phyloP scores from a whole-genome alignment of 2,329 filamentous ascomycete genomes.

The Hypomyces perniciosus region DNA sequence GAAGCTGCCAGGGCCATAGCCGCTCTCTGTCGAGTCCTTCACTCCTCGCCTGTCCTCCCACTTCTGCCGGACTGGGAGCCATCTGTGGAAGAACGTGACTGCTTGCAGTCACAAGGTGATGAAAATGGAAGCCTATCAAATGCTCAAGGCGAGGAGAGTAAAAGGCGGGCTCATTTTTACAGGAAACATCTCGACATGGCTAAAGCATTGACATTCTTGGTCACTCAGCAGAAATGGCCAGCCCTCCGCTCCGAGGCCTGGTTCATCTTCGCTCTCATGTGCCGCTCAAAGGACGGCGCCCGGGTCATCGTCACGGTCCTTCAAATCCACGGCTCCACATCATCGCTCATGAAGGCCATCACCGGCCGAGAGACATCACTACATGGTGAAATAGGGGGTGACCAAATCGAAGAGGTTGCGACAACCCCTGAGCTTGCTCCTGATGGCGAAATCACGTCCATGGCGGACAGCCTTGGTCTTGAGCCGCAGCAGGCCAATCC shows the following conservation, averaged over 20 bases:
- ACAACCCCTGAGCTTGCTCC: constrained; percentile 4
- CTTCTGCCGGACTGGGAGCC: constrained; percentile 31
- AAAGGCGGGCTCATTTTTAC: constrained; percentile 38
- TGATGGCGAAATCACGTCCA: constrained; percentile 15
- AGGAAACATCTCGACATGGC: constrained; percentile 34
- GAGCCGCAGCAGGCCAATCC: constrained; percentile 44
- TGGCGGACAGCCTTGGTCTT: constrained; percentile 32
- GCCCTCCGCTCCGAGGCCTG: constrained; percentile 54
- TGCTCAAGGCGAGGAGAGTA: constrained; percentile 15
- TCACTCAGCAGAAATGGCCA: constrained; percentile 53
- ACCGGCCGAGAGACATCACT: constrained; percentile 34
- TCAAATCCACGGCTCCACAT: constrained; percentile 35
- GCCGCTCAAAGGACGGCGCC: constrained; percentile 45
- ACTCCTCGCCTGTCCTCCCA: constrained; percentile 32
- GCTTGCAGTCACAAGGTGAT: constrained; percentile 6
- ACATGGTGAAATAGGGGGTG: constrained; percentile 6
- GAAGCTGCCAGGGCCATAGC: constrained; percentile 52
- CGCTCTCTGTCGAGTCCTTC: constrained; percentile 49
- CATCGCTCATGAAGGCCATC: constrained; percentile 42
- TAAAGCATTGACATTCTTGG: constrained; percentile 43
- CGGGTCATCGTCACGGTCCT: constrained; percentile 39
- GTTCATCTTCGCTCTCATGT: constrained; percentile 58
- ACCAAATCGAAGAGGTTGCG: constrained; percentile 16
- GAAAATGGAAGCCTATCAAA: not conserved
- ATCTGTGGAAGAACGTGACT: constrained; percentile 20